Percentiles rank a stretch among this genome's conserved stretches.
Conservation (phyloP, 1,284 basidiomycete genomes). For the Cryptococcus sp. region DNA sequence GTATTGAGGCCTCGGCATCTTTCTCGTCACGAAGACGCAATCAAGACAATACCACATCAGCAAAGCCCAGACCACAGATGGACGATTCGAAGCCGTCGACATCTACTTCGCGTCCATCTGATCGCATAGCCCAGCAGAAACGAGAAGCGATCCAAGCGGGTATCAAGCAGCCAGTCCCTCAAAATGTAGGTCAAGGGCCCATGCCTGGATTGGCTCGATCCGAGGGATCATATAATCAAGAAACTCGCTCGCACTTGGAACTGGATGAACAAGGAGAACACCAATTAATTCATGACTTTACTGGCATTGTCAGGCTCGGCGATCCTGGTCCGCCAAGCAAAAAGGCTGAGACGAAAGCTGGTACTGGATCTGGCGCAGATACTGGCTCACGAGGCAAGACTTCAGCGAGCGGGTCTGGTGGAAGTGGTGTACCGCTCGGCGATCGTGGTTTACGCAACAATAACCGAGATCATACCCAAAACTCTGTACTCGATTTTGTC, state of each 20-base stretch:
- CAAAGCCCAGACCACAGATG: background rate
- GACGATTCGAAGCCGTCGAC: no score
- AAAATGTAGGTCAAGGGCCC: constrained; percentile 1
- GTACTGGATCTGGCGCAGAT: background rate
- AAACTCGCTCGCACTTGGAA: constrained; percentile 14
- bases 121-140: background rate
- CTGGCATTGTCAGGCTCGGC: constrained; percentile 31
- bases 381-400: background rate
- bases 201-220: constrained; percentile 6
- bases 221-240: constrained; percentile 1
- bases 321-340: constrained; percentile 11
- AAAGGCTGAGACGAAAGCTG: background rate
- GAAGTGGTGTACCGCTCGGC: constrained; percentile 1
- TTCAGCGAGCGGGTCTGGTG: constrained; percentile 1
- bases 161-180: constrained; percentile 15
- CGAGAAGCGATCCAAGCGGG: background rate
- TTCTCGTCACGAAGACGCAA: constrained; percentile 1
- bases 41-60: background rate
- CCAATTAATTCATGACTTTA: constrained; percentile 26
- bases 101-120: background rate
- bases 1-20: constrained; percentile 7
- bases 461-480: constrained; percentile 10
- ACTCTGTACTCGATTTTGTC: constrained; percentile 36
- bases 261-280: constrained; percentile 24
- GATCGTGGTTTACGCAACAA: background rate